Evolutionary conservation across 1,284 basidiomycete genomes (phyloP).

Genomic region (Tilletia caries): DNA sequence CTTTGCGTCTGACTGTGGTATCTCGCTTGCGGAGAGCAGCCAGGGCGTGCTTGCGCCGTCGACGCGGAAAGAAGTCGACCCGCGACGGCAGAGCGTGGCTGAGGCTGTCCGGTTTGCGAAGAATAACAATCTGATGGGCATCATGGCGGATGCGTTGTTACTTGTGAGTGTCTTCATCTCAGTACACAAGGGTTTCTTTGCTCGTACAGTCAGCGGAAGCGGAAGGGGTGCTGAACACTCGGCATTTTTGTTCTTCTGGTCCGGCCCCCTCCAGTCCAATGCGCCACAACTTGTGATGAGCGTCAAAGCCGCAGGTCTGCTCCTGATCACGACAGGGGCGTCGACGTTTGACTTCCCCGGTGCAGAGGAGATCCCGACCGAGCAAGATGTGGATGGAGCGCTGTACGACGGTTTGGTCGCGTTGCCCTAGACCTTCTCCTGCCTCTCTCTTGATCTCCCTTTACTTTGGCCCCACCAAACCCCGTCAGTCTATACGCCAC

Average conservation of each 20-base stretch:
- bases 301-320: slow-evolving; percentile 45
- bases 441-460: too few species aligned
- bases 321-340: slow-evolving; percentile 31
- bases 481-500: too few species aligned
- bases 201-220: too few species aligned
- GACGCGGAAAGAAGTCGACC: slow-evolving; percentile 58
- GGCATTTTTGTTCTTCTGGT: too few species aligned
- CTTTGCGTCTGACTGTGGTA: slow-evolving; percentile 82
- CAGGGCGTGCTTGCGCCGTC: slow-evolving; percentile 47
- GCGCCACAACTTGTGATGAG: slow-evolving; percentile 45
- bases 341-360: slow-evolving; percentile 8
- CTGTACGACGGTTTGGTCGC: slow-evolving; percentile 2
- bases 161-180: slow-evolving; percentile 62
- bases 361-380: neutral
- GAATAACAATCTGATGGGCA: slow-evolving; percentile 85
- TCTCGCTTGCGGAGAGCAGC: slow-evolving; percentile 54
- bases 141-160: slow-evolving; percentile 83
- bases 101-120: slow-evolving; percentile 93
- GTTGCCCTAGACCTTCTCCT: neutral
- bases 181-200: neutral
- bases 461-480: too few species aligned
- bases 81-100: slow-evolving; percentile 68
- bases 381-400: slow-evolving; percentile 8
- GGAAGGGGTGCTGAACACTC: neutral
- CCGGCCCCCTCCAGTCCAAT: slow-evolving; percentile 20